Conservation (phyloP, 345 rosid genomes). For the Durio zibethinus region DNA sequence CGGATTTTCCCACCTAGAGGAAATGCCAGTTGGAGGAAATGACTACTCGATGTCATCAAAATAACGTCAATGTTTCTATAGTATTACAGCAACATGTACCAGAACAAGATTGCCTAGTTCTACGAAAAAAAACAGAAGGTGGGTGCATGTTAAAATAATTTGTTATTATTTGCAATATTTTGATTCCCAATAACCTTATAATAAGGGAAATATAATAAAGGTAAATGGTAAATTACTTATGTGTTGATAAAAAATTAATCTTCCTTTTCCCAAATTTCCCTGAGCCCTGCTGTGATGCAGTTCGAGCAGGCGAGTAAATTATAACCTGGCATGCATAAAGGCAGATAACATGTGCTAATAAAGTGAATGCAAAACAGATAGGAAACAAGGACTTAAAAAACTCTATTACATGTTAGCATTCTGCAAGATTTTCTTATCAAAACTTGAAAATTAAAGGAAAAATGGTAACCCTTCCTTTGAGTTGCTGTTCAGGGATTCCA, state of each 20-base stretch:
- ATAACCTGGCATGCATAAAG: conserved; percentile 50
- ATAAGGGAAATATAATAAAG: neutral
- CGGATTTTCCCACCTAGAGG: conserved; percentile 93
- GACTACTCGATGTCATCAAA: neutral
- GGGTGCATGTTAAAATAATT: neutral
- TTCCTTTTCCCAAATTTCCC: conserved; percentile 94
- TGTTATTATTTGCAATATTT: conserved; percentile 17
- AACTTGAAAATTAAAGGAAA: neutral
- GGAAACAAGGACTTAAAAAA: neutral
- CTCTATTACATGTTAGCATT: neutral
- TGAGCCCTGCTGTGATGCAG: conserved; percentile 93
- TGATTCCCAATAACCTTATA: neutral
- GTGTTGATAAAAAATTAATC: conserved; percentile 83
- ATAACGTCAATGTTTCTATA: neutral
- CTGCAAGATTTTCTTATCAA: neutral
- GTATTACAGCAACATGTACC: neutral
- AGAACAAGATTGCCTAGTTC: neutral
- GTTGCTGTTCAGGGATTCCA: conserved; percentile 85
- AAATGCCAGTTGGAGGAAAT: neutral
- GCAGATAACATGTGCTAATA: neutral
- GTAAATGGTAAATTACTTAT: conserved; percentile 52
- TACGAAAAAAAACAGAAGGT: neutral
- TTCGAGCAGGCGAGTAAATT: conserved; percentile 88
- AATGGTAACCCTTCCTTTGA: conserved; percentile 45
- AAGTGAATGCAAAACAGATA: neutral